These are phyloP conservation scores for Zostera marina DNA, from an alignment of 116 monocot genomes.

Conservation along the genomic window DNA sequence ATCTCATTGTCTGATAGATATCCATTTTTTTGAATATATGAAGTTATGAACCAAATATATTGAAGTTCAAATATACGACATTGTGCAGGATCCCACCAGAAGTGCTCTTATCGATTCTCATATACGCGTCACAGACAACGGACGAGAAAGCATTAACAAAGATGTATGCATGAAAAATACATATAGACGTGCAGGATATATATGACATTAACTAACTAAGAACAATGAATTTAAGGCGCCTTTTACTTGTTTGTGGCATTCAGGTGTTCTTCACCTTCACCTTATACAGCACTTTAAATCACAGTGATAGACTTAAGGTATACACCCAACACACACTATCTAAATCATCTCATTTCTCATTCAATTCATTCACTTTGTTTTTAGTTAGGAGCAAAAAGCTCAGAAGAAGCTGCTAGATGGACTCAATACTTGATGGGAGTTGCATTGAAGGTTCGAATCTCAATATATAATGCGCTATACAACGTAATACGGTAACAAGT, in stretches of 20 bases:
- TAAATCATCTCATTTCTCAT: not conserved
- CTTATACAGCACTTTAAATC: constrained; percentile 59
- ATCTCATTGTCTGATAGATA: too few relatives aligned
- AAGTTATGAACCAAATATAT: too few relatives aligned
- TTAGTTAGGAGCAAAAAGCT: constrained; percentile 81
- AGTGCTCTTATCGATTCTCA: constrained; percentile 59
- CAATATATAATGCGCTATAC: too few relatives aligned
- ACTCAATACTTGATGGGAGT: constrained; percentile 49
- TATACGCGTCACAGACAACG: constrained; percentile 66
- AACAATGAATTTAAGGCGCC: not conserved
- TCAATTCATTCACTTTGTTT: not conserved
- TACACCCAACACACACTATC: not conserved
- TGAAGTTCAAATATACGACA: not conserved
- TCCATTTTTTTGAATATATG: too few relatives aligned
- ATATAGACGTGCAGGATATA: too few relatives aligned
- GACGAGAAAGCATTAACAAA: constrained; percentile 56
- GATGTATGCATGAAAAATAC: constrained; percentile 24
- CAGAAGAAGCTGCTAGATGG: constrained; percentile 81
- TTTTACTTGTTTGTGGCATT: constrained; percentile 3
- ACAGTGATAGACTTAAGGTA: constrained; percentile 76
- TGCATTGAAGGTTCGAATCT: constrained; percentile 31
- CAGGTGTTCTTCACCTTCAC: constrained; percentile 90
- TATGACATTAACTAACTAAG: too few relatives aligned
- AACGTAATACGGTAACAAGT: too few relatives aligned
- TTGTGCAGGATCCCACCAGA: constrained; percentile 43